phyloP scores from a whole-genome alignment of 768 basidiomycete species.

The Glaciozyma antarctica region DNA sequence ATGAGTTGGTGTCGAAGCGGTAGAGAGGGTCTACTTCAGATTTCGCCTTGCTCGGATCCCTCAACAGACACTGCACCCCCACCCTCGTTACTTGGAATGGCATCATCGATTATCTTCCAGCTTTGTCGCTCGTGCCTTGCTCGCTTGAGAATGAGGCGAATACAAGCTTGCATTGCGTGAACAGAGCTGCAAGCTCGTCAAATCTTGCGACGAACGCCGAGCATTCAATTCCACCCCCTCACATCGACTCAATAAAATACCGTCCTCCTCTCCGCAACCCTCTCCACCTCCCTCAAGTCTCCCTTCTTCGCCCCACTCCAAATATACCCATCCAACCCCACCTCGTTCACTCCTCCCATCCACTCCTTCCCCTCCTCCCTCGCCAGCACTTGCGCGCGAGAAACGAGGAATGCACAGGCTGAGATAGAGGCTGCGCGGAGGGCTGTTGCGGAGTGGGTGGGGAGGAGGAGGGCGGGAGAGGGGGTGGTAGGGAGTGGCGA shows the following conservation, averaged over 20 bases:
- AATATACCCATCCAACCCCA: conserved; percentile 11
- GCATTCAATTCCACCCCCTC: too few relatives aligned
- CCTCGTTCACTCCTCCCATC: background rate
- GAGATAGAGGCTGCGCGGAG: conserved; percentile 11
- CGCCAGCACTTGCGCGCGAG: background rate
- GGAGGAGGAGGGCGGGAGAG: conserved; percentile 3
- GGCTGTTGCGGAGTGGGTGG: background rate
- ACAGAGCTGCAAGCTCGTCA: too few relatives aligned
- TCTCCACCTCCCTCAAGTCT: background rate
- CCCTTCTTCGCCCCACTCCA: conserved; percentile 10
- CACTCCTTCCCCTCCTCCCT: background rate
- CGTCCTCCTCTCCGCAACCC: conserved; percentile 15
- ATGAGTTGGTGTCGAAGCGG: too few relatives aligned
- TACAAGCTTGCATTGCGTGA: too few relatives aligned
- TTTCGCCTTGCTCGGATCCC: too few relatives aligned
- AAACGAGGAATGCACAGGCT: background rate
- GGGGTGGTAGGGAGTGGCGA: background rate
- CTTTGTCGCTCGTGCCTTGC: too few relatives aligned
- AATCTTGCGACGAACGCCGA: too few relatives aligned
- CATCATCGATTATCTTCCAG: too few relatives aligned
- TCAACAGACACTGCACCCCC: too few relatives aligned
- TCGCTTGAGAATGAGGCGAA: too few relatives aligned
- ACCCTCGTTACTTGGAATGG: too few relatives aligned
- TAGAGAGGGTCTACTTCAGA: too few relatives aligned
- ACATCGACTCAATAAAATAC: conserved; percentile 13